A percentile compares a stretch with the other conserved stretches of the same genome.
Conservation (phyloP, 352 stramenopile genomes). For the Pythium monospermum region DNA sequence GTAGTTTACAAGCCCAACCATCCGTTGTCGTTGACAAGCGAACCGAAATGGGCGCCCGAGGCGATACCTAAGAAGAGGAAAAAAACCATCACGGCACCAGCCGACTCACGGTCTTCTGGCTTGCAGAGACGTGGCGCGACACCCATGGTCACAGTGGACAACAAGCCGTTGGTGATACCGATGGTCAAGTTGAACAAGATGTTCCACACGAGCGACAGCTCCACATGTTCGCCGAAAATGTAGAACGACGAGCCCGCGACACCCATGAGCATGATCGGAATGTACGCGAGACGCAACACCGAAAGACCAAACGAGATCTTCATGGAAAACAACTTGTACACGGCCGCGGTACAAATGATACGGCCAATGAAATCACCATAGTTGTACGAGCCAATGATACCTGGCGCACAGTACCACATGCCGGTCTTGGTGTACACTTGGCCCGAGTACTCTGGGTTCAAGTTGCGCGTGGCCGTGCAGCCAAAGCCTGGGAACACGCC, state of each 20-base stretch:
- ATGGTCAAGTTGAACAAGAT: slow-evolving; percentile 26
- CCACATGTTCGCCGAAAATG: slow-evolving; percentile 18
- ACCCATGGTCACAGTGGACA: slow-evolving; percentile 33
- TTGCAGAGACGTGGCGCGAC: slow-evolving; percentile 21
- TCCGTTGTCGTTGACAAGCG: slow-evolving; percentile 19
- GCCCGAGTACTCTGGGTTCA: slow-evolving; percentile 22
- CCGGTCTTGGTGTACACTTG: slow-evolving; percentile 1
- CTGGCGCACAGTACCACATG: slow-evolving; percentile 26
- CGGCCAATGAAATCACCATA: slow-evolving; percentile 34
- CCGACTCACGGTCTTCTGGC: slow-evolving; percentile 29
- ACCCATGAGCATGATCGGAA: slow-evolving; percentile 27
- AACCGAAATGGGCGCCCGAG: slow-evolving; percentile 29
- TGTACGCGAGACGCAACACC: slow-evolving; percentile 21
- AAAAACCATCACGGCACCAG: slow-evolving; percentile 28
- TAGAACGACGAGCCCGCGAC: slow-evolving; percentile 20
- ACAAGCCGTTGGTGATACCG: slow-evolving; percentile 28
- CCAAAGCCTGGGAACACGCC: slow-evolving; percentile 48
- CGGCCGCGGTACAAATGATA: slow-evolving; percentile 19
- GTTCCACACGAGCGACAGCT: slow-evolving; percentile 17
- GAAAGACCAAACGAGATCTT: slow-evolving; percentile 15
- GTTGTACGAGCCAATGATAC: slow-evolving; percentile 33
- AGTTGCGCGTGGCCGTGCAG: slow-evolving; percentile 33
- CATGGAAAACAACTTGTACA: slow-evolving; percentile 25
- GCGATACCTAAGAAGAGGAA: slow-evolving; percentile 32
- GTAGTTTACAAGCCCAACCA: slow-evolving; percentile 22